A percentile compares a stretch with the other conserved stretches of the same genome.
phyloP scores from a whole-genome alignment of 768 basidiomycete species.

The Coprinopsis sp. region DNA sequence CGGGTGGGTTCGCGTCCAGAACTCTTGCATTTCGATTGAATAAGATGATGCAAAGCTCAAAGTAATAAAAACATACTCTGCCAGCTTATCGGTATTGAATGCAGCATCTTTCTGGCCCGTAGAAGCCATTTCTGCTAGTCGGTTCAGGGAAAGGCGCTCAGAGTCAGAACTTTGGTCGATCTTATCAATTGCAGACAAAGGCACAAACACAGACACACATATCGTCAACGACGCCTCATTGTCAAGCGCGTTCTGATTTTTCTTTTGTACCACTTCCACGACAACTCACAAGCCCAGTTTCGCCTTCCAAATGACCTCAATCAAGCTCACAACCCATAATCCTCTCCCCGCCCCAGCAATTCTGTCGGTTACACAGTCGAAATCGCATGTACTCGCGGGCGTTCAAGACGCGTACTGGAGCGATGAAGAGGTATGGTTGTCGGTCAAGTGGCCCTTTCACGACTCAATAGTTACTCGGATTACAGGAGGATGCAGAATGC shows the following conservation, averaged over 20 bases:
- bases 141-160: too few species aligned
- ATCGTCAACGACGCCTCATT: constrained; percentile 23
- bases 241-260: constrained; percentile 19
- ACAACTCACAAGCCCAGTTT: constrained; percentile 18
- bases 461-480: constrained; percentile 8
- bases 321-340: constrained; percentile 51
- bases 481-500: constrained; percentile 94
- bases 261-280: constrained; percentile 14
- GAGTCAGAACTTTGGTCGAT: too few species aligned
- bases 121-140: neutral
- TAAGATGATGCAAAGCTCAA: neutral
- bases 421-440: constrained; percentile 61
- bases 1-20: neutral
- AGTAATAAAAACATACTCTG: neutral
- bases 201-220: constrained; percentile 22
- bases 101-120: constrained; percentile 14
- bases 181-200: constrained; percentile 17
- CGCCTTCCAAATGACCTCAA: constrained; percentile 40
- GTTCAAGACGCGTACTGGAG: constrained; percentile 98
- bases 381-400: constrained; percentile 82
- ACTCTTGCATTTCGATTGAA: neutral
- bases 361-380: constrained; percentile 70
- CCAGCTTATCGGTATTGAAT: neutral
- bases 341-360: constrained; percentile 71
- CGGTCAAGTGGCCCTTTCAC: constrained; percentile 6